Evolutionary conservation across 2,329 filamentous ascomycete species (phyloP).

Genomic region (Aspergillus aculeatinus): DNA sequence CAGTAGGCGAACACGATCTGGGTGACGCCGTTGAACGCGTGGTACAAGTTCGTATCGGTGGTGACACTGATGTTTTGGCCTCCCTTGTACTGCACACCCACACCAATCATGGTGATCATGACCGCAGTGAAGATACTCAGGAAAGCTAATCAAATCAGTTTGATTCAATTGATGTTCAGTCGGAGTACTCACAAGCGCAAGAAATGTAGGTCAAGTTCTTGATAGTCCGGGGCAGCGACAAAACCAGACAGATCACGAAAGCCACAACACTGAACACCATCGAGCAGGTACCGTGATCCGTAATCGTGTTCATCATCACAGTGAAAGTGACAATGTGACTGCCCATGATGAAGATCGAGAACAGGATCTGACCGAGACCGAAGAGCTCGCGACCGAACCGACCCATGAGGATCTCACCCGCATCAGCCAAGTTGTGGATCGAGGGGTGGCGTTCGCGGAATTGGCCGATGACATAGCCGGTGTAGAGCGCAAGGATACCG

Average conservation of each 20-base stretch:
- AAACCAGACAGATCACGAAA: constrained; percentile 56
- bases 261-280: constrained; percentile 63
- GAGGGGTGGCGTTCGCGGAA: constrained; percentile 58
- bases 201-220: constrained; percentile 63
- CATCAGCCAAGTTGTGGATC: constrained; percentile 68
- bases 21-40: constrained; percentile 60
- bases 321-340: constrained; percentile 70
- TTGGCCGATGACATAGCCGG: constrained; percentile 59
- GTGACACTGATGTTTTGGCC: constrained; percentile 37
- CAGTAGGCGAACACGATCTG: constrained; percentile 72
- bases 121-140: constrained; percentile 65
- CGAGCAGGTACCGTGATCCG: constrained; percentile 61
- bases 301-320: constrained; percentile 66
- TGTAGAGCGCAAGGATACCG: constrained; percentile 59
- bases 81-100: constrained; percentile 54
- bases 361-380: constrained; percentile 60
- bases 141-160: constrained; percentile 48
- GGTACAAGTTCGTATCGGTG: constrained; percentile 48
- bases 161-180: neutral
- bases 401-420: constrained; percentile 62
- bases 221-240: constrained; percentile 62
- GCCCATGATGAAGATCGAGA: constrained; percentile 67
- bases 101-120: constrained; percentile 65
- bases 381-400: constrained; percentile 61
- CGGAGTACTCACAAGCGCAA: constrained; percentile 48